A percentile compares a stretch with the other conserved stretches of the same genome.
These are phyloP conservation scores for Cryptosporidium ubiquitum DNA, from an alignment of 169 alveolate species.

Conservation along the genomic window DNA sequence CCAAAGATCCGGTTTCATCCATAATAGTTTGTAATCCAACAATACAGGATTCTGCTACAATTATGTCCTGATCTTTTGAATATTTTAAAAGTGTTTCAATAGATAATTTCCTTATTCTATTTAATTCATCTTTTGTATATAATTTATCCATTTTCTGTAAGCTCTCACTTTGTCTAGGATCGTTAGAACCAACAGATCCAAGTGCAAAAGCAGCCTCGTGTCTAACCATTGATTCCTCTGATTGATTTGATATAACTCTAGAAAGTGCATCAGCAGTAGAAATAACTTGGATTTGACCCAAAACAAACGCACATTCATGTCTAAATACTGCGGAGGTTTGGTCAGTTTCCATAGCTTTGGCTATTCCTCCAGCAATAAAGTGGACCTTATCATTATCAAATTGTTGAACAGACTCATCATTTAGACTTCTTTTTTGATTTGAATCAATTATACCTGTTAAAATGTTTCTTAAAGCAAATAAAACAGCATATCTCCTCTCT, in stretches of 20 bases:
- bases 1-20: constrained; percentile 76
- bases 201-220: constrained; percentile 93
- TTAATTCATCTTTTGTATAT: neutral
- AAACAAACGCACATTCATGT: constrained; percentile 92
- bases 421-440: constrained; percentile 71
- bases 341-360: constrained; percentile 85
- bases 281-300: constrained; percentile 89
- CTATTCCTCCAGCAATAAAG: constrained; percentile 75
- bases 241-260: constrained; percentile 74
- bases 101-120: constrained; percentile 36
- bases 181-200: constrained; percentile 87
- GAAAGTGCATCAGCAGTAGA: constrained; percentile 79
- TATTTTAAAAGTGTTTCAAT: constrained; percentile 75
- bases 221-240: constrained; percentile 90
- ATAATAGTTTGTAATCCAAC: constrained; percentile 81
- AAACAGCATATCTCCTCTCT: constrained; percentile 80
- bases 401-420: neutral
- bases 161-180: constrained; percentile 52
- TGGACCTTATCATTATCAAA: neutral
- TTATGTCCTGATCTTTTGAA: constrained; percentile 74
- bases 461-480: constrained; percentile 81
- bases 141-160: neutral
- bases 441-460: constrained; percentile 65
- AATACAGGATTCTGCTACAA: constrained; percentile 82
- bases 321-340: constrained; percentile 87